Evolutionary conservation across 1,284 basidiomycete genomes (phyloP), one percentile per base, ranked within the genome.

Genomic region (Trichosporon sp.): DNA sequence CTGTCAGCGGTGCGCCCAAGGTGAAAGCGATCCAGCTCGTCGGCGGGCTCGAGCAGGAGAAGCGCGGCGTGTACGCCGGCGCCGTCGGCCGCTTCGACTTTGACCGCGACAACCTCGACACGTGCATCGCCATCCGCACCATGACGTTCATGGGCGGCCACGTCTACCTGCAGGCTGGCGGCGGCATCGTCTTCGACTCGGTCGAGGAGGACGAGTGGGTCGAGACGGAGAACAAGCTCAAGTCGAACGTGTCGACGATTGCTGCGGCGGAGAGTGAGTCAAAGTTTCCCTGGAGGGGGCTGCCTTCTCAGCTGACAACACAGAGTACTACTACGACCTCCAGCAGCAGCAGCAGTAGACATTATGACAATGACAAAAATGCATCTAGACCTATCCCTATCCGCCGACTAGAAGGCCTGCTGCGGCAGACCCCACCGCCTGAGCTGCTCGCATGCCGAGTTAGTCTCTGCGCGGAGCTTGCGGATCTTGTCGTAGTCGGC

Each of bases 1-100:
- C 97, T 1, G 96, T 99, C n/a, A 97, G 94, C 0, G 97, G 97
- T 15, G 97, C 97, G 32, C 97, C 97, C 1, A 99, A 99, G 84
- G 95, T 99, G 83, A 96, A 97, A 80, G 97, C 97, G 1, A 94
- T 99, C 75, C 94, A 99, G 81, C 89, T 99, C 38, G 86, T 99
- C 47, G 90, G 90, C 13, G 89, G 89, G 21, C 85, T 98, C 60
- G 97, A 99, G 81, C 87, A 90, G 78, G 94, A 98, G 82, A 89
- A 90, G 63, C 87, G 97, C 42, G 96, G 96, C 27, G 91, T 98
- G 7, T 99, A 99, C 77, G 97, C 95, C 6, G 97, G 97, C 51
- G 97, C 95, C 0, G 95, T 99, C 18, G 97, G 97, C 15, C 89
- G 95, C 65, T 98, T 97, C 81, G 95, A 99, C 82, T 99, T 98